A percentile compares a stretch with the other conserved stretches of the same genome.
These are phyloP conservation scores for Heterobasidion parviporum DNA, from an alignment of 1,284 basidiomycete genomes.

Conservation along the genomic window DNA sequence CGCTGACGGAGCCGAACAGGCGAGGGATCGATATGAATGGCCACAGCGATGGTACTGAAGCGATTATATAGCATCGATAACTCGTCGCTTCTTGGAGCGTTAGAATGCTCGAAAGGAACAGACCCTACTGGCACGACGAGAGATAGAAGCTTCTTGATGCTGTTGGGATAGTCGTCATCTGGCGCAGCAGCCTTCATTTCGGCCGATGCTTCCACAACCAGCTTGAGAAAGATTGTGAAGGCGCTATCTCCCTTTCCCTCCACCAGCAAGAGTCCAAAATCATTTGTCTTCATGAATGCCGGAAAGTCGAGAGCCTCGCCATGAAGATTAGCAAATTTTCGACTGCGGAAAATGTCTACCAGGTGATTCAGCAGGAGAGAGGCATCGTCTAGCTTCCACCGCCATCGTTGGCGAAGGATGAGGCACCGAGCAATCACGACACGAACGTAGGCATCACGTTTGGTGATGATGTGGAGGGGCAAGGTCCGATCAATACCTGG, in stretches of 20 bases:
- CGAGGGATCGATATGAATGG: conserved; percentile 63
- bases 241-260: conserved; percentile 58
- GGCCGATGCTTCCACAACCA: conserved; percentile 53
- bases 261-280: conserved; percentile 48
- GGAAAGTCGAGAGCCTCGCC: conserved; percentile 76
- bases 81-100: conserved; percentile 43
- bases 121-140: conserved; percentile 70
- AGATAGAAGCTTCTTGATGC: conserved; percentile 71
- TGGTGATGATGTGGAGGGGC: conserved; percentile 35
- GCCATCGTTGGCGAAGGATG: conserved; percentile 63
- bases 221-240: conserved; percentile 76
- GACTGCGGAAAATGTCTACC: conserved; percentile 71
- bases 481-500: conserved; percentile 37
- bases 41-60: conserved; percentile 72
- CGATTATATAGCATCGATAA: conserved; percentile 85
- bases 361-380: conserved; percentile 57
- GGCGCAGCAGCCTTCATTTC: conserved; percentile 14
- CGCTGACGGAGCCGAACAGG: conserved; percentile 42
- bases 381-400: conserved; percentile 62
- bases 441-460: conserved; percentile 72
- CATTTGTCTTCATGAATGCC: conserved; percentile 59
- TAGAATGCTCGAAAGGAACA: conserved; percentile 51
- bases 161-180: conserved; percentile 26
- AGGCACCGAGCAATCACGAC: conserved; percentile 71
- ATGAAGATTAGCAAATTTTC: conserved; percentile 73